Base-by-base conservation (phyloP, 2,329 filamentous ascomycete genomes). In the Botryotinia calthae region DNA sequence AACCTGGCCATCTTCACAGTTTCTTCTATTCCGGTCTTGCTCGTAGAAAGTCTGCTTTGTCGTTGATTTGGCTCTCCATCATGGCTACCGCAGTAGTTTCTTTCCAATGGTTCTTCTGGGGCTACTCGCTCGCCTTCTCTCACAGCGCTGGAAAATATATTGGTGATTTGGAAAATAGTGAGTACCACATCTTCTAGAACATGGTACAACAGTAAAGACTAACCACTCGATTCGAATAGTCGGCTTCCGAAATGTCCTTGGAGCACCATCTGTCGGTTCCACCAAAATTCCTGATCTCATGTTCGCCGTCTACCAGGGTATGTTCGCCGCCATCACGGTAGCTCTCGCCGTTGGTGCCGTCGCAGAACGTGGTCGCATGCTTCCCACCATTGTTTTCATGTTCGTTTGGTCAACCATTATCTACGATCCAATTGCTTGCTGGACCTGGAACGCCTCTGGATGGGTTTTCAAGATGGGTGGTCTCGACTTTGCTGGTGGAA, bases 1-100 rank as follows among this genome's bases (percentile, higher is more conserved):
- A 69, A 79, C 65, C 28, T 34, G 44, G 22, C 16, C 16, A 68
- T 66, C 72, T 59, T 56, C 68, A 58, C 62, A 80, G 80, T 40
- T 97, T 97, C 87, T 97, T 97, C 87, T 97, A 97, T 84, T 97
- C 93, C 20, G 94, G 94, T 74, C 89, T 97, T 31, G 94, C 94
- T 31, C 90, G 94, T 74, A 87, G 94, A 80, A 97, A 97, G 84
- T 97, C 94, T 0, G 94, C 94, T 12, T 86, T 97, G 70, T 96
- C 94, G 34, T 85, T 97, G 74, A 93, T 97, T 82, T 97, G 93
- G 93, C 89, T 97, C 37, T 95, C 93, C 6, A 86, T 97, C 80
- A 97, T 97, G 92, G 89, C 93, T 31, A 89, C 91, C 1, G 94
- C 91, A 20, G 91, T 97, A 68, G 91, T 93, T 51, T 91, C 90